Conservation (phyloP, 1,139 yeast species). For the Candida frijolesensis region DNA sequence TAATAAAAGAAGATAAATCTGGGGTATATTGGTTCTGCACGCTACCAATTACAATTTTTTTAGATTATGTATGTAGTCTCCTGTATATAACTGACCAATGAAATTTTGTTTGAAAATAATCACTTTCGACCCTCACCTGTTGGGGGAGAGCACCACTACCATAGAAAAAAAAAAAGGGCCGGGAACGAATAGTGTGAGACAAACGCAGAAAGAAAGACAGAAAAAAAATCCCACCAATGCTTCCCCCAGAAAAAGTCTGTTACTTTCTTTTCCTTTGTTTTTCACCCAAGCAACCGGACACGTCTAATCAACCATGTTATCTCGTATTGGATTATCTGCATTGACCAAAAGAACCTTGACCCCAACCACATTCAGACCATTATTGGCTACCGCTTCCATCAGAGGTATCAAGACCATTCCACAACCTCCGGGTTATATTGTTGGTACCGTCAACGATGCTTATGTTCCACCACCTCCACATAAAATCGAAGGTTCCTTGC, state of each 20-base stretch:
- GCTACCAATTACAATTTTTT: not conserved
- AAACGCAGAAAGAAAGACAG: not conserved
- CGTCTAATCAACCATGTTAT: conserved; percentile 24
- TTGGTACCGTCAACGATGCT: conserved; percentile 79
- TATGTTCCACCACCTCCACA: conserved; percentile 58
- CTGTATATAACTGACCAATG: conserved; percentile 8
- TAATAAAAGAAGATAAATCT: not conserved
- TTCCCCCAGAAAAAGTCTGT: conserved; percentile 2
- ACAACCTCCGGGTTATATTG: conserved; percentile 75
- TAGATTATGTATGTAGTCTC: not conserved
- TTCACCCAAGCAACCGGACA: not conserved
- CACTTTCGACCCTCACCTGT: not conserved
- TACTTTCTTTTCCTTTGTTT: not conserved
- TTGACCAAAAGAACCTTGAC: conserved; percentile 6
- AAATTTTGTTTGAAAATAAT: conserved; percentile 3
- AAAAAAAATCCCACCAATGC: conserved; percentile 1
- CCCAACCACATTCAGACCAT: conserved; percentile 8
- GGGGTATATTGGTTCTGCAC: not conserved
- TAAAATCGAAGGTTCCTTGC: conserved; percentile 64
- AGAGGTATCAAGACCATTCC: conserved; percentile 44
- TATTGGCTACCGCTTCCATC: conserved; percentile 11
- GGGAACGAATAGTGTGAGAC: not conserved
- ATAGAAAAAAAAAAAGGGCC: not conserved
- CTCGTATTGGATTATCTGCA: conserved; percentile 30
- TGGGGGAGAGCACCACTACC: not conserved